Base-by-base conservation (phyloP, 257 asterid species). In the Parsonsia alboflavescens region DNA sequence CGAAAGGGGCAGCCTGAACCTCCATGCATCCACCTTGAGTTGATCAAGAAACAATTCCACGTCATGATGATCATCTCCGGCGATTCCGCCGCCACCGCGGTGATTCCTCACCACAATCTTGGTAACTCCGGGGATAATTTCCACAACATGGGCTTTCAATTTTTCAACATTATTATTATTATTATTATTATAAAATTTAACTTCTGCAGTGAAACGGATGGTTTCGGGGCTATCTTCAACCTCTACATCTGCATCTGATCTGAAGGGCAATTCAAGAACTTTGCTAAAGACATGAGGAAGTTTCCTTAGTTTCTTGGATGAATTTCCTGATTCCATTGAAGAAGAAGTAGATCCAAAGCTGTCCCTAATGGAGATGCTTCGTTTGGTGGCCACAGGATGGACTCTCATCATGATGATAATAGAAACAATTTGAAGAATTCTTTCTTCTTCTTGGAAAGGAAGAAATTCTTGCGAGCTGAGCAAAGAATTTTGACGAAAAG, bases 271-370 rank as follows among this genome's bases (percentile, higher is more conserved):
- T 70, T 90, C 91, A 69, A 88, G 71, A 67, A 90, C 93, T 75
- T 86, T 89, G 84, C 91, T 82, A 42, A 89, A 88, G 19, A 90
- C 93, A 63, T 90, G 93, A 62, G 96, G 96, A 68, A 90, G 72
- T 79, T 82, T 88, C 73, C 90, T 70, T 62, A 90, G 91, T 82
- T 82, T 87, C 75, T 81, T 85, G 72, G 61, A 63, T 36, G 85
- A 70, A 45, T 75, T 80, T 39, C 78, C 71, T 1, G 39, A 33
- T 49, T 64, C 83, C 88, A 83, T 82, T 1, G 42, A 52, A 48
- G 78, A 61, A 52, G 58, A 52, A 52, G n/a, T n/a, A n/a, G 58
- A 52, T 52, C 58, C 75, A 10, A 57, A 69, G 11, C 66, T 71
- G 41, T 68, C 80, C n/a, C 75, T 50, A 4, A 66, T 33, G 17